phyloP scores from a whole-genome alignment of 345 rosid species.

The Syzygium jambos region DNA sequence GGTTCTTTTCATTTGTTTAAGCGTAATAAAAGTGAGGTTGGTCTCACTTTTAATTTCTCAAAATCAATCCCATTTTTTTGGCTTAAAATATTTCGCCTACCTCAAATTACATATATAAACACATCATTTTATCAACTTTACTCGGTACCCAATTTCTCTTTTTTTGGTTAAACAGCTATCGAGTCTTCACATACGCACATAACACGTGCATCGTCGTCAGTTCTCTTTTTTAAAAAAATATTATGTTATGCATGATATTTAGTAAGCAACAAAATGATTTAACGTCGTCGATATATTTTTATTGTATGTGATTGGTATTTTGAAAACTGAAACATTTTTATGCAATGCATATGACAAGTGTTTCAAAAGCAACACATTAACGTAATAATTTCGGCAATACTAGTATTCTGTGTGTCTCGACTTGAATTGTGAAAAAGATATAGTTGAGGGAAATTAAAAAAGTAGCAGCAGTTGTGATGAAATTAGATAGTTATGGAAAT shows the following conservation, averaged over 20 bases:
- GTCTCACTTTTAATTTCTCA: background rate
- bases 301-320: background rate
- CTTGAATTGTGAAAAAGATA: background rate
- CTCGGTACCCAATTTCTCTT: too few species aligned
- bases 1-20: background rate
- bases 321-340: background rate
- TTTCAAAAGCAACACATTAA: background rate
- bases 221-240: too few species aligned
- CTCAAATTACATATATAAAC: background rate
- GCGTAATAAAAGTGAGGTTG: background rate
- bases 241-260: background rate
- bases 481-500: background rate
- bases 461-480: background rate
- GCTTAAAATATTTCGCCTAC: background rate
- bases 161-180: rapidly evolving
- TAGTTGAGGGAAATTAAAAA: background rate
- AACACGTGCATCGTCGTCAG: rapidly evolving
- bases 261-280: background rate
- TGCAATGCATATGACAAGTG: background rate
- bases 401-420: too few species aligned
- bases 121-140: background rate
- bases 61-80: background rate
- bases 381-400: too few species aligned
- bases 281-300: rapidly evolving
- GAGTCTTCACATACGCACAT: background rate